Evolutionary conservation across 2,329 filamentous ascomycete species (phyloP), one percentile per base, ranked within the genome.

Genomic region (Fusarium staphyleae): DNA sequence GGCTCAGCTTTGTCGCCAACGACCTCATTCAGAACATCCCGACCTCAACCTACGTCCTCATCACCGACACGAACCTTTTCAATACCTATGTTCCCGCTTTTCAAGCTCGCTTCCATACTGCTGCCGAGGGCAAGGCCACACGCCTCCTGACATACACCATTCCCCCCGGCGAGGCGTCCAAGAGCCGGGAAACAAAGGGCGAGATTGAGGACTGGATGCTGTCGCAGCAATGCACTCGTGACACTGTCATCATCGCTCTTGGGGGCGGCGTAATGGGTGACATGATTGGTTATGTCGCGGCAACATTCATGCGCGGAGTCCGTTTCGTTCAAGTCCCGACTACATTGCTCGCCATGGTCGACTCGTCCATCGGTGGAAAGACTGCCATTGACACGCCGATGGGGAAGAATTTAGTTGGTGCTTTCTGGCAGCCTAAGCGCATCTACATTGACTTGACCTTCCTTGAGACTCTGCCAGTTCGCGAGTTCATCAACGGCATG

Each of bases 401-500:
- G 72, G 95, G 95, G 55, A 99, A 99, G 81, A 99, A 99, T 72
- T 77, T 99, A 57, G 87, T 99, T 50, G 95, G 95, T 4, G 87
- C 93, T 28, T 98, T 99, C 75, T 98, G 93, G 93, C 95, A 99
- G 72, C 95, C 95, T 4, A 83, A 89, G 68, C 87, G 91, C 59
- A 93, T 98, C 62, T 99, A 96, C 75, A 93, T 99, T 66, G 95
- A 99, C 73, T 80, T 98, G 56, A 83, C 87, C 49, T 98, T 99
- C 70, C 81, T 99, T 48, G 91, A 96, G 71, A 96, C 92, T 1
- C 80, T 99, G 15, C 93, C 93, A 1, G 87, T 88, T 61, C 84
- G 95, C 63, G 93, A 99, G 75, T 93, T 99, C 70, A 92, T 97
- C 75, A 99, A 99, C 72, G 95, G 95, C 56, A 97, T 99, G 93